Evolutionary conservation across 495 filamentous ascomycete genomes (phyloP).

Genomic region (Xylaria venustula): DNA sequence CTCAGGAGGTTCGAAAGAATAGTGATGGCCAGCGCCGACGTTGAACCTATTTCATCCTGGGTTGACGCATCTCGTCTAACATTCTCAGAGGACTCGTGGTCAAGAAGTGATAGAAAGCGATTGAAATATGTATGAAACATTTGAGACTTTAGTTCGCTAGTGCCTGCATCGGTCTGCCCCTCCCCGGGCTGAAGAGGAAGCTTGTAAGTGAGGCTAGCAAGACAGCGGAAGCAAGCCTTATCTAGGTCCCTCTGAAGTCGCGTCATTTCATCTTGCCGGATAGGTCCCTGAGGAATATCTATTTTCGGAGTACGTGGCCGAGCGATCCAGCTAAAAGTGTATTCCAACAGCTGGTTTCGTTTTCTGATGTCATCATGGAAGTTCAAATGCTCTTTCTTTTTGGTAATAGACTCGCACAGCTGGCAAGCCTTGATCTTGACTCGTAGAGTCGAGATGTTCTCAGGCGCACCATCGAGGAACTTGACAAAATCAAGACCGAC

Average conservation of each 20-base stretch:
- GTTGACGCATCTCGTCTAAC: constrained; percentile 29
- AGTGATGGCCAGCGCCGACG: constrained; percentile 59
- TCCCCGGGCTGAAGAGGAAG: constrained; percentile 64
- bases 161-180: constrained; percentile 58
- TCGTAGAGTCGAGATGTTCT: constrained; percentile 51
- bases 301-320: constrained; percentile 44
- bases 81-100: constrained; percentile 50
- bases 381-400: constrained; percentile 64
- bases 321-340: constrained; percentile 64
- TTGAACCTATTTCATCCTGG: constrained; percentile 47
- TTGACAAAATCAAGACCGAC: constrained; percentile 60
- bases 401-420: constrained; percentile 60
- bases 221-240: constrained; percentile 57
- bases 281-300: constrained; percentile 22
- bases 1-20: constrained; percentile 65
- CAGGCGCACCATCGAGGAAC: constrained; percentile 54
- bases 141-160: constrained; percentile 60
- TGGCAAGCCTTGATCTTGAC: constrained; percentile 68
- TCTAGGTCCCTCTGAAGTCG: constrained; percentile 62
- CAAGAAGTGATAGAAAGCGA: constrained; percentile 59
- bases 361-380: constrained; percentile 64
- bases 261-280: constrained; percentile 48
- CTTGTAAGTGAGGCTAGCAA: constrained; percentile 62
- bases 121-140: constrained; percentile 70
- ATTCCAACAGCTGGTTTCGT: constrained; percentile 61